Evolutionary conservation across 208 protist genomes (phyloP).

Genomic region (Novymonas esmeraldas): DNA sequence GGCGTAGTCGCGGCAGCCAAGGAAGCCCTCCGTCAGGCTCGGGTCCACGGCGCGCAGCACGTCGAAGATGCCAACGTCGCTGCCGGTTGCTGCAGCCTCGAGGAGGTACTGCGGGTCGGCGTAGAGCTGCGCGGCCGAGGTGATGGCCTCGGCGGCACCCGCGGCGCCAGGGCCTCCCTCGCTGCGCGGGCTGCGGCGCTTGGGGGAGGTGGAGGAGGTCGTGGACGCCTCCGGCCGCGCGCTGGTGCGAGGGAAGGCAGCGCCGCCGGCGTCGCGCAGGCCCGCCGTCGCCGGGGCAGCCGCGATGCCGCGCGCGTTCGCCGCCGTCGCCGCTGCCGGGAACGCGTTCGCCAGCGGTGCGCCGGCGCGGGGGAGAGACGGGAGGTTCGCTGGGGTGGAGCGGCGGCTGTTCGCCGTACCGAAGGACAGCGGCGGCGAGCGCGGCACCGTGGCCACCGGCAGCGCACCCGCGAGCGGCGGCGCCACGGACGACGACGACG

Average conservation of each 20-base stretch:
- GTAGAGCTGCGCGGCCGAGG: constrained; percentile 33
- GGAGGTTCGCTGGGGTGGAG: constrained; percentile 33
- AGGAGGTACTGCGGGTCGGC: constrained; percentile 44
- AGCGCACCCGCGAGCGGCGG: constrained; percentile 10
- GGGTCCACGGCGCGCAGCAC: constrained; percentile 66
- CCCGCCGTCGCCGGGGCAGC: constrained; percentile 11
- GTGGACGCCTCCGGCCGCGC: constrained; percentile 1
- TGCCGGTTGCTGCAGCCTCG: constrained; percentile 42
- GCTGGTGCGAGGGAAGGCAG: background rate
- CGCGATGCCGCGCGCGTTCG: constrained; percentile 6
- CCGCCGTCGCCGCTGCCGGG: constrained; percentile 8
- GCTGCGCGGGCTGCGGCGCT: constrained; percentile 13
- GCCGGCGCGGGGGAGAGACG: background rate
- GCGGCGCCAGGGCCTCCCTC: background rate
- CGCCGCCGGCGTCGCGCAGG: constrained; percentile 1
- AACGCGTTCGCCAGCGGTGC: background rate
- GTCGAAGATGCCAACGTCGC: constrained; percentile 48
- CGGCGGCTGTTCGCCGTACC: constrained; percentile 33
- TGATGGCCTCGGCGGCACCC: constrained; percentile 6
- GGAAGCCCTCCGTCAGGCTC: constrained; percentile 62
- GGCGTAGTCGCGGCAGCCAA: constrained; percentile 67
- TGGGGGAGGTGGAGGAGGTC: constrained; percentile 5
- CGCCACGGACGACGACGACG: too few species aligned
- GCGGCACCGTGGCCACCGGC: constrained; percentile 36
- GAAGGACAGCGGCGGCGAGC: constrained; percentile 33